phyloP scores from a whole-genome alignment of 1,139 yeast genomes.

The Suhomyces wounanorum region DNA sequence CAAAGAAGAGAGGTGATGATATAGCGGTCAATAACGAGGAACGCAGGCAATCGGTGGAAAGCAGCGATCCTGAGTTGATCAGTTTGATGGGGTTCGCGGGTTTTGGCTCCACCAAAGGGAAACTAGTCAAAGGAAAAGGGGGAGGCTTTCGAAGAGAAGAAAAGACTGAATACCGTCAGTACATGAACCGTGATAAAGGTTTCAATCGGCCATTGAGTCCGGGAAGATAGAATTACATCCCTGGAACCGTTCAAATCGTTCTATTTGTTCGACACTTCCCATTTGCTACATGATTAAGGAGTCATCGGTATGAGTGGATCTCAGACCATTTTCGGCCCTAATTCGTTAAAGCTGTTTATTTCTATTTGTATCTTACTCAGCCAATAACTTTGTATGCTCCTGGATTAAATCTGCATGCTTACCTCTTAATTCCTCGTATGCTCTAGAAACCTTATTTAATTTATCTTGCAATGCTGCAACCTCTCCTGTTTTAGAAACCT shows the following conservation, averaged over 20 bases:
- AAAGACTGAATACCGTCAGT: conserved; percentile 59
- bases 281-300: too few species aligned
- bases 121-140: conserved; percentile 55
- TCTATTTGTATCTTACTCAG: conserved; percentile 1
- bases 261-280: too few species aligned
- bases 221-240: conserved; percentile 20
- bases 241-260: neutral
- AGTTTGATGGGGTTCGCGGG: conserved; percentile 67
- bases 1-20: conserved; percentile 6
- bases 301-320: too few species aligned
- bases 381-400: conserved; percentile 50
- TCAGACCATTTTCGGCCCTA: neutral
- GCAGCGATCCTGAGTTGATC: conserved; percentile 27
- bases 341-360: neutral
- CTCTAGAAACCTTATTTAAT: conserved; percentile 51
- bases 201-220: conserved; percentile 65
- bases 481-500: conserved; percentile 15
- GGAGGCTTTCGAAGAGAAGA: conserved; percentile 48
- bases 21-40: conserved; percentile 7
- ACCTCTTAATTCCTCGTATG: conserved; percentile 58
- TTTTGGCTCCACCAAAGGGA: conserved; percentile 62
- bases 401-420: conserved; percentile 61
- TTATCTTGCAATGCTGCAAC: conserved; percentile 43
- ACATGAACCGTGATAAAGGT: conserved; percentile 65
- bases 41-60: conserved; percentile 12